Evolutionary conservation across 2,329 filamentous ascomycete genomes (phyloP), one percentile per base, ranked within the genome.

Genomic region (Xylaria sp.): DNA sequence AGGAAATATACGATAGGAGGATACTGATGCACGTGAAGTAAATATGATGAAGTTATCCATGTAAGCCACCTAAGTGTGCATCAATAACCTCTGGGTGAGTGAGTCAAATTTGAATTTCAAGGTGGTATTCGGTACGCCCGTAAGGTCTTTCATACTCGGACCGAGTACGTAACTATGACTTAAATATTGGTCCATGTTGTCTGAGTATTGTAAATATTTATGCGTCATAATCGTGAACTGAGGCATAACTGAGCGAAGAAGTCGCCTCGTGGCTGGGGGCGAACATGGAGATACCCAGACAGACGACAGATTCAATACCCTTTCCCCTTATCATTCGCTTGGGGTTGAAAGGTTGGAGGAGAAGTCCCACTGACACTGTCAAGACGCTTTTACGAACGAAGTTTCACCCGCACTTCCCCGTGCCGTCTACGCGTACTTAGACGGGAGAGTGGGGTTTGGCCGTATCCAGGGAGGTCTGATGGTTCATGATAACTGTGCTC

Each of bases 361-460:
- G 59, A 54, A 45, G 53, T 36, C 48, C 63, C 53, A 42, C 39
- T 53, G 50, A 30, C 12, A 53, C 50, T 36, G 39, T 39, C 19
- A 24, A 9, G 24, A 27, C 30, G 17, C 19, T 57, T 61, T 63
- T 51, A 4, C 17, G n/a, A 45, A 48, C 17, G 24, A 45, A 48
- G 27, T 17, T 53, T 42, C 56, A 27, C 47, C 63, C 63, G 48
- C 63, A 54, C 30, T 61, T 50, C n/a, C 56, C 45, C 17, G 50
- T 53, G 14, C 34, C 6, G 3, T 61, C 59, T 24, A 19, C 47
- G 12, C 32, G 32, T 45, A 39, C 60, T 32, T 61, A 21, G 9
- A 47, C 42, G 50, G 30, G 42, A 48, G 42, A 55, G 63, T 65
- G 19, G 42, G 56, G 36, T 36, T 56, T 53, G 42, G 42, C 48